These are phyloP conservation scores for Tetrapisispora namnaoensis DNA, from an alignment of 805 yeast species.

Conservation along the genomic window DNA sequence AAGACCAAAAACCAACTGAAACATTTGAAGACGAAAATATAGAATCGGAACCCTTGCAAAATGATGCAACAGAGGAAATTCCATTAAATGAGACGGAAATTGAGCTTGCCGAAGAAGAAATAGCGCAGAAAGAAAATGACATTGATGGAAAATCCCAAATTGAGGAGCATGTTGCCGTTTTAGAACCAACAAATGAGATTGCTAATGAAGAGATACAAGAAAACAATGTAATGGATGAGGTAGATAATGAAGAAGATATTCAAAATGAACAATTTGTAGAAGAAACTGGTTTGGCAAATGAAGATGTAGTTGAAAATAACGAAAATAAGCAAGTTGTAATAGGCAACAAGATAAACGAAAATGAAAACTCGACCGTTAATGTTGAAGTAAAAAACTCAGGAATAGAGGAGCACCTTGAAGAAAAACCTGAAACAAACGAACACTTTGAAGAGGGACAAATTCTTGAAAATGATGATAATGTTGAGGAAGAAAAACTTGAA, in stretches of 20 bases:
- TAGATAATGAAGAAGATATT: background rate
- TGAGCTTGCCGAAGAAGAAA: background rate
- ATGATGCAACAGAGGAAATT: slow-evolving; percentile 1
- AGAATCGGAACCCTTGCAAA: background rate
- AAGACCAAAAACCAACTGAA: slow-evolving; percentile 24
- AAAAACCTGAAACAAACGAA: no score
- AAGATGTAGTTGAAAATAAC: background rate
- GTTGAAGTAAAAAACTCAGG: background rate
- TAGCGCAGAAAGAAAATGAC: background rate
- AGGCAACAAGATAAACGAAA: background rate
- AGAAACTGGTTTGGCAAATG: background rate
- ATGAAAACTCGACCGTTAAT: background rate
- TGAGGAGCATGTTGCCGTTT: background rate
- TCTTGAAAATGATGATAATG: background rate
- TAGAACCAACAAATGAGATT: background rate
- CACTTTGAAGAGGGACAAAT: background rate
- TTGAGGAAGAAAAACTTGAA: background rate
- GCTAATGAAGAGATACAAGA: background rate
- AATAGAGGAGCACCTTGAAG: background rate
- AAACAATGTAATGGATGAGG: background rate
- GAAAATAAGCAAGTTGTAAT: background rate
- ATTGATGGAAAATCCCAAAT: background rate
- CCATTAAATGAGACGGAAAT: background rate
- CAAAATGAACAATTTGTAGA: background rate
- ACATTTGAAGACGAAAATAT: background rate